A percentile compares a stretch with the other conserved stretches of the same genome.
phyloP scores from a whole-genome alignment of 371 early-diverging fungal species.

The Zopfochytrium polystomum region DNA sequence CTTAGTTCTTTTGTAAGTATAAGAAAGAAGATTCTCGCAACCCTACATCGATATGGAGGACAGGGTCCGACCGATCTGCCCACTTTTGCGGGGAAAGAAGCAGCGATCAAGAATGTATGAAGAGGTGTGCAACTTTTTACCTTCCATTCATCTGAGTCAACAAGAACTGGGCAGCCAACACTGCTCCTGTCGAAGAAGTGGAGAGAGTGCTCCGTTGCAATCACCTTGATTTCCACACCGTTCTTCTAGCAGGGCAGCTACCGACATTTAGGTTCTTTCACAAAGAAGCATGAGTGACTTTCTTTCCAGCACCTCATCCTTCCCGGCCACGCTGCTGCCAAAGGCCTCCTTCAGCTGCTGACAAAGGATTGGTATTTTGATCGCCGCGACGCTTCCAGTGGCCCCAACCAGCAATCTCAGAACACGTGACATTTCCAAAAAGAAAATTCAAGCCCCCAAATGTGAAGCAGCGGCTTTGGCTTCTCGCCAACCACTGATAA shows the following conservation, averaged over 20 bases:
- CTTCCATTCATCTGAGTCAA: conserved; percentile 87
- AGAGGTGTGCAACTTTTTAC: conserved; percentile 4
- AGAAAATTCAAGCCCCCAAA: conserved; percentile 5
- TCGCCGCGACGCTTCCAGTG: conserved; percentile 88
- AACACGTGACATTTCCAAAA: no score
- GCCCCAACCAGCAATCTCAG: conserved; percentile 81
- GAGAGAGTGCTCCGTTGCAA: conserved; percentile 70
- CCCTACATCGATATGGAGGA: conserved; percentile 95
- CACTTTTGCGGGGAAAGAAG: conserved; percentile 46
- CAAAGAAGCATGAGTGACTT: conserved; percentile 22
- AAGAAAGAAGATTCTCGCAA: no score
- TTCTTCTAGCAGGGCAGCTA: conserved; percentile 15
- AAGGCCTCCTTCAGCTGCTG: conserved; percentile 39
- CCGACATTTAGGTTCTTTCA: conserved; percentile 35
- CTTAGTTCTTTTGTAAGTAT: no score
- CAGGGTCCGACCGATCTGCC: conserved; percentile 80
- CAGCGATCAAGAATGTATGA: background rate
- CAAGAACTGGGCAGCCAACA: conserved; percentile 41
- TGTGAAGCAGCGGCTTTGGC: conserved; percentile 15
- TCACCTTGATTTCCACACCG: conserved; percentile 59
- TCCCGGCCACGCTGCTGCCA: no score
- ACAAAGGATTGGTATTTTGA: conserved; percentile 79
- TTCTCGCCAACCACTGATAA: conserved; percentile 16
- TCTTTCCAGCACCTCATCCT: no score
- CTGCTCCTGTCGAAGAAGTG: conserved; percentile 72